Evolutionary conservation across 371 early-diverging fungal genomes (phyloP).

Genomic region (Haplosporangium sp.): DNA sequence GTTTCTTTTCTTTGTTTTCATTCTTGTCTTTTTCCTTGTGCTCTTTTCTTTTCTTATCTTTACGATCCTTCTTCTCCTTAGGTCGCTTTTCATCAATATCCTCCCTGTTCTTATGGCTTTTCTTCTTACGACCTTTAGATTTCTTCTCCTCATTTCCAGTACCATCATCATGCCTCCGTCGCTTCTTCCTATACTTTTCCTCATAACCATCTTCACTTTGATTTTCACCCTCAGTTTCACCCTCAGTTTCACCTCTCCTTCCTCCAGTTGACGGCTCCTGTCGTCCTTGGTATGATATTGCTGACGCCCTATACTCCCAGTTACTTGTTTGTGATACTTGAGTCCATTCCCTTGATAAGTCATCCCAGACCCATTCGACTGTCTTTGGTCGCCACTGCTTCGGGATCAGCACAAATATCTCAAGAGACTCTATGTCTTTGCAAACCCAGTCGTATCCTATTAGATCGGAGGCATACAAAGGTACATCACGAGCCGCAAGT

Average conservation of each 20-base stretch:
- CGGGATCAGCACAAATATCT: constrained; percentile 15
- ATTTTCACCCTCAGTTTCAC: neutral
- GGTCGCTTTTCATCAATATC: neutral
- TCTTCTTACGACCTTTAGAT: constrained; percentile 1
- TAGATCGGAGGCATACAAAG: constrained; percentile 18
- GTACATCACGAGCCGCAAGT: constrained; percentile 17
- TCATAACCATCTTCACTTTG: neutral
- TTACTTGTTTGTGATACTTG: neutral
- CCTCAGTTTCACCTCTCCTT: neutral
- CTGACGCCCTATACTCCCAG: neutral
- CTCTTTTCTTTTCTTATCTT: neutral
- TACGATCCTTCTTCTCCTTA: neutral
- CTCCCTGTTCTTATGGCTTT: constrained; percentile 1
- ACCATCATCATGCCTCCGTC: neutral
- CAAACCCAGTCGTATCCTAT: constrained; percentile 35
- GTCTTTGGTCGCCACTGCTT: neutral
- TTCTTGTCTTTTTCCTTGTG: neutral
- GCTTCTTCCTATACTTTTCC: neutral
- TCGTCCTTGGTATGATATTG: neutral
- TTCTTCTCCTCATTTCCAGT: neutral
- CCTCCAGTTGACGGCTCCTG: neutral
- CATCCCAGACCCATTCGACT: neutral
- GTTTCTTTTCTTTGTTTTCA: constrained; percentile 1
- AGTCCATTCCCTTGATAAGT: neutral
- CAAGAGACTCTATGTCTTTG: constrained; percentile 17